phyloP scores from a whole-genome alignment of 1,284 basidiomycete species.

The Ganoderma lucidum region DNA sequence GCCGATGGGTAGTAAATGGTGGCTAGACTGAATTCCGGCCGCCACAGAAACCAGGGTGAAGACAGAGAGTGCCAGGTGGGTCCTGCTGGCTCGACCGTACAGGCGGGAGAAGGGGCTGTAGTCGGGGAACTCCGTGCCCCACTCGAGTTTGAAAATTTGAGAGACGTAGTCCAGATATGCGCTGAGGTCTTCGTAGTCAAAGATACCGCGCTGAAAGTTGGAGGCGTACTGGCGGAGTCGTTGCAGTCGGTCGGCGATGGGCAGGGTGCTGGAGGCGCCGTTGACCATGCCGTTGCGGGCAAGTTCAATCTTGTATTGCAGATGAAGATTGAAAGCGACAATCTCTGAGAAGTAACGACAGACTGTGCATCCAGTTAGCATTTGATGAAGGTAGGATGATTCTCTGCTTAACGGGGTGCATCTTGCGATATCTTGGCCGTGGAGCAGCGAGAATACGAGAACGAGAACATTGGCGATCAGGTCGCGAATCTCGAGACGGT shows the following conservation, averaged over 20 bases:
- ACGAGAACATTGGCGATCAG: neutral
- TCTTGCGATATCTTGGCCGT: neutral
- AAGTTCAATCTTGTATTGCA: constrained; percentile 4
- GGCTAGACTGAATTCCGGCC: neutral
- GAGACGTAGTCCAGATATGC: neutral
- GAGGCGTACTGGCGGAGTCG: neutral
- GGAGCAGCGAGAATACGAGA: neutral
- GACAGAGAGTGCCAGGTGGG: neutral
- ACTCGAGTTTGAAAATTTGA: neutral
- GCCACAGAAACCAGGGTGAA: neutral
- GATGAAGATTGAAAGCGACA: neutral
- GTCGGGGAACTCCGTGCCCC: neutral
- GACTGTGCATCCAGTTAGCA: neutral
- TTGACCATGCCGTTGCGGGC: neutral
- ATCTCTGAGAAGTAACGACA: neutral
- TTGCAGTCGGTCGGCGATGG: neutral
- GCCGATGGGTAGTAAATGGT: neutral
- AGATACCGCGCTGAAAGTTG: neutral
- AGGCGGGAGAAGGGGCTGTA: too few relatives aligned
- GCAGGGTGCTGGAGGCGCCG: neutral
- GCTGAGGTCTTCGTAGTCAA: neutral
- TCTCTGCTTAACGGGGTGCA: neutral
- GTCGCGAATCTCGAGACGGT: neutral
- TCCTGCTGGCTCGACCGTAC: too few relatives aligned
- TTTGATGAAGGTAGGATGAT: neutral